Evolutionary conservation across 257 asterid species (phyloP).

Genomic region (Plantago elongata): DNA sequence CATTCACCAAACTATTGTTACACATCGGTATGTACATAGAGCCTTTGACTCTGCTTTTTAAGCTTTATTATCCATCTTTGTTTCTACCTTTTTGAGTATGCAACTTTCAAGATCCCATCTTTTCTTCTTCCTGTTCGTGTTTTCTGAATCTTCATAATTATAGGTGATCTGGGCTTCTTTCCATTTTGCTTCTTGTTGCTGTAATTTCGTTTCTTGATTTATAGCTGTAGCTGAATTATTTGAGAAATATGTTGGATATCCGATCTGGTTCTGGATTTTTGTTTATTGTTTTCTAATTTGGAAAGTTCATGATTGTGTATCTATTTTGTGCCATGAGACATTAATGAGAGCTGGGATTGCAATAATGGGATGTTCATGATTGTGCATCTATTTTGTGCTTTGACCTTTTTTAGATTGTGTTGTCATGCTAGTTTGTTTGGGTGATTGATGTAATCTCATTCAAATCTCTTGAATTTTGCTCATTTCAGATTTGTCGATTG

Average conservation of each 20-base stretch:
- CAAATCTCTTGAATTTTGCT: not conserved
- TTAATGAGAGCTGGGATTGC: too few species aligned
- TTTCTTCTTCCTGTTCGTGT: not conserved
- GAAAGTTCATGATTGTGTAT: too few species aligned
- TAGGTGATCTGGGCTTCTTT: constrained; percentile 11
- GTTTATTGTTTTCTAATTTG: too few species aligned
- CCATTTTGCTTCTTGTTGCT: not conserved
- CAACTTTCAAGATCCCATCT: constrained; percentile 23
- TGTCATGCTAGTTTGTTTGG: constrained; percentile 9
- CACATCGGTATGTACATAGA: constrained; percentile 1
- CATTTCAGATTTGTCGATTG: constrained; percentile 20
- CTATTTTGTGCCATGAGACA: too few species aligned
- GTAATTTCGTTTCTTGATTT: constrained; percentile 15
- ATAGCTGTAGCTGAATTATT: constrained; percentile 14
- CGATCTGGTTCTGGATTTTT: too few species aligned
- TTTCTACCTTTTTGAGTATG: constrained; percentile 3
- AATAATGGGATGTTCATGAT: too few species aligned
- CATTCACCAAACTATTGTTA: too few species aligned
- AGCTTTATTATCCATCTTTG: too few species aligned
- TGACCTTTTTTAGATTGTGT: not conserved
- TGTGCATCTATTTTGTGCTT: too few species aligned
- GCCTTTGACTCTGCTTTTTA: constrained; percentile 27
- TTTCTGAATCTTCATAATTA: constrained; percentile 1
- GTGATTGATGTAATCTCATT: not conserved
- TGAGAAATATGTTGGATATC: not conserved